These are phyloP conservation scores for Entoloma clypeatum DNA, from an alignment of 1,284 basidiomycete genomes.

Conservation along the genomic window DNA sequence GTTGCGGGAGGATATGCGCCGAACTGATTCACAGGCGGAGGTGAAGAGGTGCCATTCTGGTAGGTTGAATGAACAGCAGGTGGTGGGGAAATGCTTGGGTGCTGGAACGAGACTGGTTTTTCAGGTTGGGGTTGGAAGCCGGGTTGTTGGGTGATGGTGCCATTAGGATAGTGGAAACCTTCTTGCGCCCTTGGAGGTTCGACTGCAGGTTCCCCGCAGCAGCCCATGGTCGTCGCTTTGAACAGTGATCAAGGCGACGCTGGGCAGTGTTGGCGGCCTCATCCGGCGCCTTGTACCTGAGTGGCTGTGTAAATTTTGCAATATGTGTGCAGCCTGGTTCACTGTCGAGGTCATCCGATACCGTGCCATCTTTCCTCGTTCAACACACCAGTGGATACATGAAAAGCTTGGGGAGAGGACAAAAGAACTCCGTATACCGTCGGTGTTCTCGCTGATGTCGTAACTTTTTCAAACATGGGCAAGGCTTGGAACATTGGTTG, in stretches of 20 bases:
- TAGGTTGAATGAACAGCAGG: conserved; percentile 35
- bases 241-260: conserved; percentile 14
- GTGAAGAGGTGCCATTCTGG: conserved; percentile 29
- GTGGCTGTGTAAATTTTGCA: conserved; percentile 19
- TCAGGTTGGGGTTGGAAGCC: conserved; percentile 35
- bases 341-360: not conserved
- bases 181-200: conserved; percentile 33
- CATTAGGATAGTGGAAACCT: conserved; percentile 19
- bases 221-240: conserved; percentile 42
- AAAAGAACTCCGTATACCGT: not conserved
- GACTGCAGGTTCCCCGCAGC: conserved; percentile 47
- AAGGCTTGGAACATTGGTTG: too few species aligned
- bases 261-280: too few species aligned
- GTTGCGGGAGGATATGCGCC: conserved; percentile 13
- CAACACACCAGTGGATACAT: too few species aligned
- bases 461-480: too few species aligned
- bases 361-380: too few species aligned
- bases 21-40: conserved; percentile 26
- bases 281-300: conserved; percentile 19
- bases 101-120: conserved; percentile 35
- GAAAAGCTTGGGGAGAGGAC: too few species aligned
- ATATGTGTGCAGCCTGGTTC: too few species aligned
- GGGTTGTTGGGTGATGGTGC: conserved; percentile 51
- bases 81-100: conserved; percentile 39
- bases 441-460: too few species aligned